Percentiles rank a stretch among this genome's conserved stretches.
phyloP scores from a whole-genome alignment of 1,139 yeast species.

The Pichia sp. region DNA sequence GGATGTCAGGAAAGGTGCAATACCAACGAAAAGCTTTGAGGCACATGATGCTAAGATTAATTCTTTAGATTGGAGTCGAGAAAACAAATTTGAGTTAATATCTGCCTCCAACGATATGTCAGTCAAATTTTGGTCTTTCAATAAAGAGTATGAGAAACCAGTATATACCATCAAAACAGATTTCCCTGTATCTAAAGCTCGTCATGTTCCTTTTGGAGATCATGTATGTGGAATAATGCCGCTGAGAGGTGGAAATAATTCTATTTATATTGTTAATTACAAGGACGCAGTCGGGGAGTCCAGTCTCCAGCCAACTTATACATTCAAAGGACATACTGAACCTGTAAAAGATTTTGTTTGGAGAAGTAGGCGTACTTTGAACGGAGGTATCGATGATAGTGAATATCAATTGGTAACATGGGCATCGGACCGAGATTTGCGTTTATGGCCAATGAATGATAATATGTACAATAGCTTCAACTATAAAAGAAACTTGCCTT shows the following conservation, averaged over 20 bases:
- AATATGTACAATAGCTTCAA: slow-evolving; percentile 52
- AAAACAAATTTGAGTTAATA: slow-evolving; percentile 50
- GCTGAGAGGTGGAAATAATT: slow-evolving; percentile 73
- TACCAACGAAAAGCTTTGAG: slow-evolving; percentile 57
- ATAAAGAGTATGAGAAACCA: slow-evolving; percentile 37
- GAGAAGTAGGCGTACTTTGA: slow-evolving; percentile 51
- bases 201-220: slow-evolving; percentile 81
- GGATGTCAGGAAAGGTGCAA: slow-evolving; percentile 81
- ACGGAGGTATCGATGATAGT: slow-evolving; percentile 50
- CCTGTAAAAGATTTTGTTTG: slow-evolving; percentile 84
- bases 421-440: slow-evolving; percentile 81
- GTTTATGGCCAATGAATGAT: slow-evolving; percentile 72
- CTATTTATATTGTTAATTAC: slow-evolving; percentile 60
- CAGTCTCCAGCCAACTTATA: slow-evolving; percentile 49
- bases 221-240: slow-evolving; percentile 91
- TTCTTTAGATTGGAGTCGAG: slow-evolving; percentile 75
- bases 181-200: slow-evolving; percentile 83
- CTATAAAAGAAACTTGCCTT: slow-evolving; percentile 35
- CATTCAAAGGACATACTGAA: slow-evolving; percentile 75
- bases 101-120: slow-evolving; percentile 83
- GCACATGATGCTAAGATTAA: slow-evolving; percentile 84
- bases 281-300: slow-evolving; percentile 32
- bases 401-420: slow-evolving; percentile 89
- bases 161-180: slow-evolving; percentile 57
- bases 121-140: slow-evolving; percentile 81